Base-by-base conservation (phyloP, 768 basidiomycete genomes). In the Pulveroboletus sp. region DNA sequence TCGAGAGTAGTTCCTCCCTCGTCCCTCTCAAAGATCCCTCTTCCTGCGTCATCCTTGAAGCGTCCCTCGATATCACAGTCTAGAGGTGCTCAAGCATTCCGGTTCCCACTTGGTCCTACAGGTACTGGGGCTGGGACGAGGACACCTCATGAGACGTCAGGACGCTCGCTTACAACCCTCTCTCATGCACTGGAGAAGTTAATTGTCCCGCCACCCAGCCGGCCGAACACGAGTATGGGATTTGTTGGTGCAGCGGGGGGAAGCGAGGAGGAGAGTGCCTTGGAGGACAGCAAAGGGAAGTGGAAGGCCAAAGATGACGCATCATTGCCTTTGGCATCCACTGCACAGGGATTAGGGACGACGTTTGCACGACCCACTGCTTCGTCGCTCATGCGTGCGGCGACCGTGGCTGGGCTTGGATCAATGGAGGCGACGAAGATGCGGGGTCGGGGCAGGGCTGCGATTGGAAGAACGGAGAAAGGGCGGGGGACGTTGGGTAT, bases 191-290 rank as follows among this genome's bases (percentile, higher is more conserved):
- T 90, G 26, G 82, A 88, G 60, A 85, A 82, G 59, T 72, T 89
- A n/a, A 73, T 75, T 26, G 77, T 79, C 64, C 85, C 82, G 0
- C 76, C 82, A 2, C 86, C 85, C 3, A 74, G 73, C 21, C 66
- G 85, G 37, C 85, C 87, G 1, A 85, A 77, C 47, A 85, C 85
- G 3, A 86, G 81, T 49, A 67, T 88, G 71, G 87, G 85, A 30
- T 86, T 88, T 63, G 77, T 79, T 46, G 59, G 57, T 5, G 43
- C 38, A 12, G 52, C 73, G 21, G 55, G 39, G 4, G 24, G 12
- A 6, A 46, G 39, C 28, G 54, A 52, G 4, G 57, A 40, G 5
- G 37, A 46, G 0, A 37, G 27, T 17, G 42, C 28, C 14, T n/a
- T 28, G 15, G 62, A 54, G 15, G 18, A 46, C 2, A 10, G 10